Base-by-base conservation (phyloP, 106 monocot genomes). In the Dioscorea zingiberensis region DNA sequence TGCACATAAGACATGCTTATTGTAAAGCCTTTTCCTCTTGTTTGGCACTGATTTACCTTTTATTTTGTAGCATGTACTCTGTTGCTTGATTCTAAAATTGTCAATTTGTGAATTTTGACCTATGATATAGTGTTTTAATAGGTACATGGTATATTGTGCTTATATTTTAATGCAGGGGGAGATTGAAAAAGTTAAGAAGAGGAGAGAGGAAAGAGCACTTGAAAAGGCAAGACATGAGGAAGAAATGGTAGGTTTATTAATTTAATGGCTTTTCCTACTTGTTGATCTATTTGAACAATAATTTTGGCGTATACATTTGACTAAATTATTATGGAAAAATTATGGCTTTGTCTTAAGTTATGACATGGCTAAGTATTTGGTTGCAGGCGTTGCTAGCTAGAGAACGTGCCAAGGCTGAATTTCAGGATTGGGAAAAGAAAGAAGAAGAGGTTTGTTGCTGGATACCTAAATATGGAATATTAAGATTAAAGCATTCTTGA, bases 381-480 rank as follows among this genome's bases (percentile, higher is more conserved):
- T 65, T 77, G 21, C 46, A 94, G 94, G 97, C 92, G 66, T 16
- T 97, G 73, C 70, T 97, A 25, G 92, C 88, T 30, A 85, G 97
- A 54, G 97, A 97, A 49, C 80, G 91, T 62, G 88, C 97, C 44
- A 81, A 80, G 55, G 97, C 97, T 63, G 97, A 97, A 69, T 97
- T 86, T 68, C 91, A 97, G 63, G 97, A 97, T 63, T 97, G 97
- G 97, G 97, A 97, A 68, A 92, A 88, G 73, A 97, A 91, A 78
- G 97, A 97, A 78, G 97, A 92, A 69, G 97, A 97, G 90, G 94
- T 83, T 24, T 44, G 27, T 46, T 57, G 21, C 45, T 30, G 54
- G 24, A 18, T 55, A 15, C 55, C 21, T 22, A 49, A 49, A 13
- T 18, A 16, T 49, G 2, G 46, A 47, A 13, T 47, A 8, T 47